phyloP scores from a whole-genome alignment of 2,329 filamentous ascomycete species.

The Fusarium coicis region DNA sequence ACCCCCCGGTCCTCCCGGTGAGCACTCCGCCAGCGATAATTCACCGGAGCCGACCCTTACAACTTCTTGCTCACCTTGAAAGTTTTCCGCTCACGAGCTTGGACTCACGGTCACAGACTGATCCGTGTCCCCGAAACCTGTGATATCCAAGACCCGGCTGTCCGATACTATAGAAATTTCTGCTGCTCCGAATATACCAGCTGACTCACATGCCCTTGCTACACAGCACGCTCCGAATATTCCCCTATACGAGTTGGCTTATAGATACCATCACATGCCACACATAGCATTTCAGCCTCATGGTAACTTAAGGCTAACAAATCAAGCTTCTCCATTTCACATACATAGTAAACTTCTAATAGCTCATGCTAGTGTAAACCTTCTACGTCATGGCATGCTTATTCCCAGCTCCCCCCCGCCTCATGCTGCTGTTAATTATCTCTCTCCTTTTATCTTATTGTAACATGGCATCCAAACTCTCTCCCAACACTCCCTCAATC shows the following conservation, averaged over 20 bases:
- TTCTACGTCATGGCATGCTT: constrained; percentile 26
- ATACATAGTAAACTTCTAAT: constrained; percentile 20
- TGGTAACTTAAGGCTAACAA: background rate
- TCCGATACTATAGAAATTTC: constrained; percentile 17
- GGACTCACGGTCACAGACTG: constrained; percentile 19
- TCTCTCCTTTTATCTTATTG: constrained; percentile 66
- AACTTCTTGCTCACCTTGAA: constrained; percentile 12
- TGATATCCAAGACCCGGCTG: constrained; percentile 17
- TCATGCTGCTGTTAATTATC: constrained; percentile 3
- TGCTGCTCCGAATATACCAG: background rate
- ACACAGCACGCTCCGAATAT: constrained; percentile 10
- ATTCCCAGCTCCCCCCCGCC: constrained; percentile 24
- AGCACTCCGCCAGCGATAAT: constrained; percentile 40
- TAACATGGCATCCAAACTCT: constrained; percentile 92
- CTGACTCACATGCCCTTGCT: constrained; percentile 22
- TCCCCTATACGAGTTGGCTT: background rate
- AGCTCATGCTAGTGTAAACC: background rate
- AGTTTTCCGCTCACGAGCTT: background rate
- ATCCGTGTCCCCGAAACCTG: constrained; percentile 27
- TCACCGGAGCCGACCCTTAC: constrained; percentile 28
- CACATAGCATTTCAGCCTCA: background rate
- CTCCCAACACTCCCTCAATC: constrained; percentile 89
- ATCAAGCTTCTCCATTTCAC: constrained; percentile 18
- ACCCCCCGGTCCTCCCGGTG: constrained; percentile 8
- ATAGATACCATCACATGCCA: constrained; percentile 7